Evolutionary conservation across 2,329 filamentous ascomycete genomes (phyloP).

Genomic region (Claviceps pusilla): DNA sequence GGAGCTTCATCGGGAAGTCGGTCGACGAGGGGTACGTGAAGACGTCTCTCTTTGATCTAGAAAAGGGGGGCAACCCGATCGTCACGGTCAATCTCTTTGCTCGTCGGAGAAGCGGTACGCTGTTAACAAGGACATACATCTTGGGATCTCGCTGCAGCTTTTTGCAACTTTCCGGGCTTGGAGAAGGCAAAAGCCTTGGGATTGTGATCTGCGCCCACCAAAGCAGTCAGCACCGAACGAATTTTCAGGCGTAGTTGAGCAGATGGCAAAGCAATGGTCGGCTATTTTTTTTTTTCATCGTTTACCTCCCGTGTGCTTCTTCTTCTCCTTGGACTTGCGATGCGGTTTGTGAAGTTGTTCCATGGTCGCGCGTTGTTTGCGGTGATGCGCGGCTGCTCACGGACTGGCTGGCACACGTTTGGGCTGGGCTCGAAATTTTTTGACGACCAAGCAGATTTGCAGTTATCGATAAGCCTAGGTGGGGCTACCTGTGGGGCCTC

Average conservation of each 20-base stretch:
- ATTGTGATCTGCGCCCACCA: conserved; percentile 45
- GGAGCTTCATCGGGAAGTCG: conserved; percentile 89
- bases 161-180: conserved; percentile 65
- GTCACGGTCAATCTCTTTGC: not conserved
- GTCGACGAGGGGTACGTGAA: conserved; percentile 94
- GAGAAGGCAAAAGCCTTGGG: conserved; percentile 83
- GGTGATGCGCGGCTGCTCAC: conserved; percentile 1
- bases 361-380: conserved; percentile 31
- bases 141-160: conserved; percentile 56
- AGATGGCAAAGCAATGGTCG: not conserved
- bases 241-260: too few species aligned
- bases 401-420: not conserved
- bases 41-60: conserved; percentile 82
- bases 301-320: conserved; percentile 45
- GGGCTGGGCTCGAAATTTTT: conserved; percentile 2
- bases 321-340: conserved; percentile 79
- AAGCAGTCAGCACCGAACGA: not conserved
- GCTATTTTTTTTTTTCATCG: too few species aligned
- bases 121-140: conserved; percentile 36
- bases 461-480: not conserved
- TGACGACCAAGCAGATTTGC: not conserved
- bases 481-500: not conserved
- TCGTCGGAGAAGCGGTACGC: not conserved
- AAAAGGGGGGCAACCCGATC: not conserved
- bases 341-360: conserved; percentile 77